Conservation (phyloP, 2,329 filamentous ascomycete genomes). For the Colletotrichum phormii region DNA sequence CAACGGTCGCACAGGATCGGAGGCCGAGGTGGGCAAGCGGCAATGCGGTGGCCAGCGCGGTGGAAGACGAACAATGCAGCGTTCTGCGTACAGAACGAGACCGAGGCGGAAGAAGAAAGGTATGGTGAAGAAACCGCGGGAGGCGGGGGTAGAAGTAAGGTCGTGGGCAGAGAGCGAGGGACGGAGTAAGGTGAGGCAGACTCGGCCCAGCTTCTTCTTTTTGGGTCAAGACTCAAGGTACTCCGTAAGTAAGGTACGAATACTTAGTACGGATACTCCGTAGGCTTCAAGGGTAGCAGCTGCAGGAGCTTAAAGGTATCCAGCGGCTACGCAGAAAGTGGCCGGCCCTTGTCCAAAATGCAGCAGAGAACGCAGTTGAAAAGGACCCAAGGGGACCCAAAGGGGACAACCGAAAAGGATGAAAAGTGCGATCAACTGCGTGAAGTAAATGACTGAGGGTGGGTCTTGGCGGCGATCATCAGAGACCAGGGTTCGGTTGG, state of each 20-base stretch:
- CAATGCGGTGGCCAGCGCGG: constrained; percentile 31
- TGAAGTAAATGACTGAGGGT: constrained; percentile 37
- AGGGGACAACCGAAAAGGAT: constrained; percentile 25
- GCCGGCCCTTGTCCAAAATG: constrained; percentile 21
- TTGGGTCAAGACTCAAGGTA: not conserved
- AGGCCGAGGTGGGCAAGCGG: constrained; percentile 19
- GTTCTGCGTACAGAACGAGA: constrained; percentile 27
- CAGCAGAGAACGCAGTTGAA: constrained; percentile 21
- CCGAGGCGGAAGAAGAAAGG: constrained; percentile 27
- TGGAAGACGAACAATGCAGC: constrained; percentile 33
- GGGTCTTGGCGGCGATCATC: constrained; percentile 38
- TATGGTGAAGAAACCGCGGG: constrained; percentile 22
- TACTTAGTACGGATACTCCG: not conserved
- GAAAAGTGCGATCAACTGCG: constrained; percentile 33
- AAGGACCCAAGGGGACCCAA: constrained; percentile 4
- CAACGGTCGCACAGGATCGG: constrained; percentile 26
- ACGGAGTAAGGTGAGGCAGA: not conserved
- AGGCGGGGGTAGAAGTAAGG: constrained; percentile 26
- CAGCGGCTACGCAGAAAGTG: constrained; percentile 18
- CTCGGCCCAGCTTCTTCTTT: constrained; percentile 15
- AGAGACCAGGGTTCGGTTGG: constrained; percentile 28
- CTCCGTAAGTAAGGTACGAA: too few species aligned
- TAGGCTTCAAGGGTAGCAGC: constrained; percentile 22
- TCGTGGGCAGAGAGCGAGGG: not conserved
- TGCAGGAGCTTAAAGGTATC: constrained; percentile 30